Evolutionary conservation across 257 asterid genomes (phyloP), one percentile per base, ranked within the genome.

Genomic region (Capsicum chinense): DNA sequence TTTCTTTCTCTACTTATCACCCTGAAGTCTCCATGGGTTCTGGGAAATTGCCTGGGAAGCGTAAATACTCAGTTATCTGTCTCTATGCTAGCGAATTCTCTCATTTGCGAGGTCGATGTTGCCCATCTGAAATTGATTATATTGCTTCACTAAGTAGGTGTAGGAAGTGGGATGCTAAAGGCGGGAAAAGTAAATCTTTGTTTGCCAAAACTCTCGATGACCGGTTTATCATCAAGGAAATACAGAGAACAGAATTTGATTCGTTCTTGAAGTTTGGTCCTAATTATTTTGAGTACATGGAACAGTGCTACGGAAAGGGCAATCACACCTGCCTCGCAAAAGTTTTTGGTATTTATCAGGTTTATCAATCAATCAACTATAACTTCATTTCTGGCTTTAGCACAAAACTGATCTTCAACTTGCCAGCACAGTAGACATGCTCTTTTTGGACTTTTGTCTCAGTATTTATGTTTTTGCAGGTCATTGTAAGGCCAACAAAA

Each of bases 291-390:
- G 88, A 89, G 50, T 95, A 95, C 88, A 93, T 95, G 98, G 89
- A 85, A 59, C 90, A 94, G 89, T 94, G 98, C 90, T 92, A 91
- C 68, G 95, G 89, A 86, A 85, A 70, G 54, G 95, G 96, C 39
- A 94, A 94, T 83, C 99, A 94, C 88, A 95, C 99, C 21, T 95
- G 98, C 86, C 98, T 95, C 63, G 99, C 99, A 52, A 96, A 96
- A 89, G 91, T 94, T 86, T 92, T 96, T 48, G 99, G 98, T 71
- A 89, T 96, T 83, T 96, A 94, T 88, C 98, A 96, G 98, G 99
- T 96, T 85, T 35, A 21, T 54, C 9, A 6, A 68, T 56, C 21
- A 33, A 14, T 56, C 21, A 33, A 14, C 63, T 68, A 56, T 15
- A 66, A 33, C 19, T 74, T 67, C 37, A 39, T 42, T 17, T 70